These are phyloP conservation scores for Platanthera zijinensis DNA, from an alignment of 106 monocot species.

Conservation along the genomic window DNA sequence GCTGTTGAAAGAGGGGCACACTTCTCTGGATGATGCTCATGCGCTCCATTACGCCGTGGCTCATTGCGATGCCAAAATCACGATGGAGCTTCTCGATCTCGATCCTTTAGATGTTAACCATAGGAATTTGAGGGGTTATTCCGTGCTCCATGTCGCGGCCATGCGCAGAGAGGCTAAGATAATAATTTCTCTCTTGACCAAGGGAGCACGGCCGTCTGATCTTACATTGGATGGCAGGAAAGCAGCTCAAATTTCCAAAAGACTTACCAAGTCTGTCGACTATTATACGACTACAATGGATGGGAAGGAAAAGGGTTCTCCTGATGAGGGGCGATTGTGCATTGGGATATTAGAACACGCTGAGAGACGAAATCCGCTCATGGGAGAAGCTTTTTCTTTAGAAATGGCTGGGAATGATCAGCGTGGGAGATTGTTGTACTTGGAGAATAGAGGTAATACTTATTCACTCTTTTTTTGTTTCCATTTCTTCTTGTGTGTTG, in stretches of 20 bases:
- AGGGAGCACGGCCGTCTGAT: slow-evolving; percentile 61
- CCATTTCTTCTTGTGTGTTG: background rate
- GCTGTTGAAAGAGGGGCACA: slow-evolving; percentile 56
- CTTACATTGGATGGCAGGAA: slow-evolving; percentile 54
- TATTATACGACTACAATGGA: slow-evolving; percentile 32
- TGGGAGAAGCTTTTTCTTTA: slow-evolving; percentile 50
- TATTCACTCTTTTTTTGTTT: background rate
- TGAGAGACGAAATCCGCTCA: slow-evolving; percentile 42
- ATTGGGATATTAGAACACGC: slow-evolving; percentile 78
- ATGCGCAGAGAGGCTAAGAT: slow-evolving; percentile 72
- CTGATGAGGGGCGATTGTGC: slow-evolving; percentile 53
- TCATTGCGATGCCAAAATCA: slow-evolving; percentile 61
- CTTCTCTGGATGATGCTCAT: slow-evolving; percentile 65
- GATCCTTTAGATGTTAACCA: slow-evolving; percentile 68
- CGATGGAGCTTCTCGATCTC: slow-evolving; percentile 55
- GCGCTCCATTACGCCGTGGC: slow-evolving; percentile 83
- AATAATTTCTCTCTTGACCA: slow-evolving; percentile 61
- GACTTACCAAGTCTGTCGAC: slow-evolving; percentile 52
- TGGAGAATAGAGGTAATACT: slow-evolving; percentile 78
- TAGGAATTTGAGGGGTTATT: slow-evolving; percentile 56
- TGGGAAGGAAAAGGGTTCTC: slow-evolving; percentile 32
- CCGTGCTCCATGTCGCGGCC: slow-evolving; percentile 74
- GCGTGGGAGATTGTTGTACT: slow-evolving; percentile 49
- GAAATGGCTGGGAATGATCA: slow-evolving; percentile 45
- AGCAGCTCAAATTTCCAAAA: slow-evolving; percentile 66